phyloP scores from a whole-genome alignment of 2,329 filamentous ascomycete species.

The Aspergillus sp. region DNA sequence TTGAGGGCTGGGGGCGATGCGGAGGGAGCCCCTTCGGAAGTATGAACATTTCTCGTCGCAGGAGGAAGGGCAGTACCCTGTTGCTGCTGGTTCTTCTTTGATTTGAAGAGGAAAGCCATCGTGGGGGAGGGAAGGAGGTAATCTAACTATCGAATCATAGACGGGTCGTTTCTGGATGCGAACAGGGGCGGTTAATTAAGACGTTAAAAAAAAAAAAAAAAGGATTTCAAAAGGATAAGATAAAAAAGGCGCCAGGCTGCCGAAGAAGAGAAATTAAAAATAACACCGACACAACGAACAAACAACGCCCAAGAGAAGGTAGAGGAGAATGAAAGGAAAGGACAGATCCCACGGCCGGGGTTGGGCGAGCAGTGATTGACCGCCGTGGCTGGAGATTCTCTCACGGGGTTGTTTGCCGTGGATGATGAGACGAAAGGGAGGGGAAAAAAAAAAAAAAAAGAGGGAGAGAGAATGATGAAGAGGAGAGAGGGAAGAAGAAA shows the following conservation, averaged over 20 bases:
- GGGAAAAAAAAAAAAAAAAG: slow-evolving; percentile 9
- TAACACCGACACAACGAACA: background rate
- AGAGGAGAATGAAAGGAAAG: slow-evolving; percentile 1
- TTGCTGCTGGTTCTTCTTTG: slow-evolving; percentile 60
- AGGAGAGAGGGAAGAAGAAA: slow-evolving; percentile 8
- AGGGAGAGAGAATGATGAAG: slow-evolving; percentile 7
- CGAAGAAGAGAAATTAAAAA: background rate
- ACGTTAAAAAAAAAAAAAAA: slow-evolving; percentile 6
- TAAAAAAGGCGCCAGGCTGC: slow-evolving; percentile 11
- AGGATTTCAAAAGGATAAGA: slow-evolving; percentile 6
- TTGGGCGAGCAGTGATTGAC: background rate
- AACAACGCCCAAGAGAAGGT: background rate
- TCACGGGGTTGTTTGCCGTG: background rate
- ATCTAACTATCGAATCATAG: slow-evolving; percentile 22
- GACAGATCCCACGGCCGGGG: background rate
- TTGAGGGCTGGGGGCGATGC: slow-evolving; percentile 42
- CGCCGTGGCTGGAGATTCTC: background rate
- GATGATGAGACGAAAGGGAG: slow-evolving; percentile 9
- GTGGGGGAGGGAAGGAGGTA: slow-evolving; percentile 14
- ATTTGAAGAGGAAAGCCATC: slow-evolving; percentile 80
- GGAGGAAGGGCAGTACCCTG: slow-evolving; percentile 46
- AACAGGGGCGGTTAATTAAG: slow-evolving; percentile 2
- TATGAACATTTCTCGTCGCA: slow-evolving; percentile 51
- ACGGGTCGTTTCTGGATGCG: slow-evolving; percentile 24
- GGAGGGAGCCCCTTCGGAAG: slow-evolving; percentile 46